Conservation (phyloP, 148 eudicot genomes). For the Agrostemma githago region DNA sequence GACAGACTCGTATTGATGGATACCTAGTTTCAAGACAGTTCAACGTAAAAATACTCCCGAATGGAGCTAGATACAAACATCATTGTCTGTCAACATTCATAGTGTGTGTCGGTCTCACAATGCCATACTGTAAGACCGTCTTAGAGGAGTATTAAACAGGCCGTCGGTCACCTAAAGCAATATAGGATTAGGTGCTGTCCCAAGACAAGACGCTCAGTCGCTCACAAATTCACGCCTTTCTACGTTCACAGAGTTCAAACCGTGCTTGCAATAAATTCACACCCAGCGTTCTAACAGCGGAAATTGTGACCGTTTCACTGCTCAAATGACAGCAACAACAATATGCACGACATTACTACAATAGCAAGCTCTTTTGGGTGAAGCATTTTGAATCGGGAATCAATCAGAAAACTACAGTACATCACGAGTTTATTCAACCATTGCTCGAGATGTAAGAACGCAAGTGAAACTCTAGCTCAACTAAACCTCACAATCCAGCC, state of each 20-base stretch:
- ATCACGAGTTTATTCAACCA: background rate
- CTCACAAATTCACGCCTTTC: background rate
- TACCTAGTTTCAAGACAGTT: background rate
- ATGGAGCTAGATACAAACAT: background rate
- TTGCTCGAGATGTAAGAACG: background rate
- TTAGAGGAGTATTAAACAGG: background rate
- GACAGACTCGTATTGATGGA: background rate
- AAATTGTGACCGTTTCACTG: background rate
- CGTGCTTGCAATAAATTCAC: background rate
- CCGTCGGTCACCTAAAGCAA: background rate
- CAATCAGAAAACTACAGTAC: background rate
- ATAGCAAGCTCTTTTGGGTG: background rate
- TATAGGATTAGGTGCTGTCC: background rate
- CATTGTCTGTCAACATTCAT: background rate
- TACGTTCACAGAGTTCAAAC: constrained; percentile 1
- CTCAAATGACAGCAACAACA: background rate
- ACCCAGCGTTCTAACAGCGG: background rate
- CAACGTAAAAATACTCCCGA: too few species aligned
- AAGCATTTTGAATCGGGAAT: background rate
- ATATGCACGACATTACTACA: background rate
- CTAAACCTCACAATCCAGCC: background rate
- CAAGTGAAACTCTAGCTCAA: background rate
- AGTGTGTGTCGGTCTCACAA: background rate
- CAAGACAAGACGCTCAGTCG: too few species aligned
- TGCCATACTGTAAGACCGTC: too few species aligned